Evolutionary conservation across 83 land plant genomes (phyloP).

Genomic region (Diphasiastrum complanatum): DNA sequence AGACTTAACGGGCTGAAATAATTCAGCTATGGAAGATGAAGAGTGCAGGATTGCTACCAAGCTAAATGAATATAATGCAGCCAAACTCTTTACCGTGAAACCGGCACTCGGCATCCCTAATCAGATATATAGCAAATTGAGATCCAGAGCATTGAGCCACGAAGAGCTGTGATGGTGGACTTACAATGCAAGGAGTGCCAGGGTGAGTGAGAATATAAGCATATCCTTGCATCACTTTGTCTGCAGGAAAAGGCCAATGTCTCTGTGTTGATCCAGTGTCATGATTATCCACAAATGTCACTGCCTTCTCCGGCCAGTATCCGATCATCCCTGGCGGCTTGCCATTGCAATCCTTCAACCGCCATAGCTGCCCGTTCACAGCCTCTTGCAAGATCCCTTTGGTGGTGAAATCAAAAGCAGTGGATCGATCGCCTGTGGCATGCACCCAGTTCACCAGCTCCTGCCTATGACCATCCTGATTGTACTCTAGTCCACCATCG

Average conservation of each 20-base stretch:
- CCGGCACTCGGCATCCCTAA: too few species aligned
- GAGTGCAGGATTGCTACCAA: too few species aligned
- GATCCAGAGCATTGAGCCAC: neutral
- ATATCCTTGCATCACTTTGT: conserved; percentile 47
- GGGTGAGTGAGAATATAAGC: conserved; percentile 60
- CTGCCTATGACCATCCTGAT: conserved; percentile 46
- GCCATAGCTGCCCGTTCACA: conserved; percentile 52
- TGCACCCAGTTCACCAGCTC: conserved; percentile 45
- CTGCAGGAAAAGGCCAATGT: conserved; percentile 53
- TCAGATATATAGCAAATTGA: too few species aligned
- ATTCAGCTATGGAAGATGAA: too few species aligned
- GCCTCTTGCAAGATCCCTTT: conserved; percentile 84
- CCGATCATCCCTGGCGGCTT: conserved; percentile 73
- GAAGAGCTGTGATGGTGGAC: conserved; percentile 1
- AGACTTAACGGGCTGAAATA: too few species aligned
- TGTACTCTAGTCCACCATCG: conserved; percentile 27
- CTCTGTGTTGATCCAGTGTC: conserved; percentile 67
- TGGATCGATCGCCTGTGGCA: conserved; percentile 38
- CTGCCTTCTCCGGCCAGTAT: conserved; percentile 54
- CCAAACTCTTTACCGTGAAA: too few species aligned
- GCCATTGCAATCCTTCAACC: conserved; percentile 50
- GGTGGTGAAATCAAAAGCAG: conserved; percentile 91
- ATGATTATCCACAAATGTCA: conserved; percentile 82
- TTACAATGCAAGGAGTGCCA: conserved; percentile 53
- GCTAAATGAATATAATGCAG: too few species aligned